Conservation (phyloP, 2,329 filamentous ascomycete genomes). For the Ascochyta viciae-villosae region DNA sequence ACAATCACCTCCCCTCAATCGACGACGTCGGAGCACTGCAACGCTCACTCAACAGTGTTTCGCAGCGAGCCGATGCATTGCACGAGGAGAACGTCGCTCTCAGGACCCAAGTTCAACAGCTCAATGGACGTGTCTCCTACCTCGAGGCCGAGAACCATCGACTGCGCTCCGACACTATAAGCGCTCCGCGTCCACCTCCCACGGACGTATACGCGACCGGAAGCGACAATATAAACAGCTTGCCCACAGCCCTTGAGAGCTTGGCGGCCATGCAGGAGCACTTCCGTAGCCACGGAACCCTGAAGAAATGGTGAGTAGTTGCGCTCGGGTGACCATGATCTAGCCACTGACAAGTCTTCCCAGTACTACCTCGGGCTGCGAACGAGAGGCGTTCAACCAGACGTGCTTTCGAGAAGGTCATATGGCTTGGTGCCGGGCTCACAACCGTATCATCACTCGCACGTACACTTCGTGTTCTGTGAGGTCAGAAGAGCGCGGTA, state of each 20-base stretch:
- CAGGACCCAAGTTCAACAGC: neutral
- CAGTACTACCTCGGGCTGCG: neutral
- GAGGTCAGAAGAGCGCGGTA: neutral
- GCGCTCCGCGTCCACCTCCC: neutral
- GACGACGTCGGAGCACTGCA: neutral
- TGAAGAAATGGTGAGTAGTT: slow-evolving; percentile 3
- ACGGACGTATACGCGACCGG: neutral
- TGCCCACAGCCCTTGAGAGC: neutral
- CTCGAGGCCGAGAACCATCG: neutral
- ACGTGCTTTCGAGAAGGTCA: slow-evolving; percentile 5
- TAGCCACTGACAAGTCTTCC: neutral
- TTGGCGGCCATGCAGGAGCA: neutral
- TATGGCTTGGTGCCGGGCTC: slow-evolving; percentile 5
- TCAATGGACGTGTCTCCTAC: neutral
- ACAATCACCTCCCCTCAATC: neutral
- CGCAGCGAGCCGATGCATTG: neutral
- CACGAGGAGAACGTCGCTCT: neutral
- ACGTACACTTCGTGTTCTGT: slow-evolving; percentile 1
- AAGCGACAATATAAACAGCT: neutral
- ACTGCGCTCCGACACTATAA: neutral
- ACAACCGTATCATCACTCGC: slow-evolving; percentile 7
- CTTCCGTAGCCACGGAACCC: neutral
- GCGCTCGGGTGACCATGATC: too few relatives aligned
- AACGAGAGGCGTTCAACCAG: neutral
- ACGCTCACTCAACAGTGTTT: too few relatives aligned